A percentile compares a stretch with the other conserved stretches of the same genome.
phyloP scores from a whole-genome alignment of 441 rosid species.

The Biscutella laevigata region DNA sequence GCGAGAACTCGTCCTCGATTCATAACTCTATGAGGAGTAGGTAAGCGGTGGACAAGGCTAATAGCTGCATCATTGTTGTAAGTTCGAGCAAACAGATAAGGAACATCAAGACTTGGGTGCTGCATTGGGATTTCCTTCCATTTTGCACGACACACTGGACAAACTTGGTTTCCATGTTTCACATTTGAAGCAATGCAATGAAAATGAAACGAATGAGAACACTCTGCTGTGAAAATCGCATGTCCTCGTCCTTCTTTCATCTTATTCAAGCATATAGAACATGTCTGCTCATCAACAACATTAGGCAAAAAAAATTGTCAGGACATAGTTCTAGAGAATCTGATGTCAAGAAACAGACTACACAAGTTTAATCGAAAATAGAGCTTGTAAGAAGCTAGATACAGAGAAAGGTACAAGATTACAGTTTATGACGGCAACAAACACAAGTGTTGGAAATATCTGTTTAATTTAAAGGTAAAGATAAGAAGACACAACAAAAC shows the following conservation, averaged over 20 bases:
- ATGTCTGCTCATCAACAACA: slow-evolving; percentile 50
- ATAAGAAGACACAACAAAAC: slow-evolving; percentile 8
- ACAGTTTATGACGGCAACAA: neutral
- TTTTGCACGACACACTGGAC: slow-evolving; percentile 82
- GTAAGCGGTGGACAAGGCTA: slow-evolving; percentile 43
- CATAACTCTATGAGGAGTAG: slow-evolving; percentile 46
- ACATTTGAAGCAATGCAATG: slow-evolving; percentile 84
- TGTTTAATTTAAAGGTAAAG: neutral
- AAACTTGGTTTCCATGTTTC: slow-evolving; percentile 78
- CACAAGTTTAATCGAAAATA: neutral
- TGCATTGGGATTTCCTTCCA: slow-evolving; percentile 90
- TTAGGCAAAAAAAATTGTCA: neutral
- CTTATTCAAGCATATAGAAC: slow-evolving; percentile 79
- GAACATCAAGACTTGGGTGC: slow-evolving; percentile 45
- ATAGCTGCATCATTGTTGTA: slow-evolving; percentile 41
- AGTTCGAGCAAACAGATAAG: slow-evolving; percentile 40
- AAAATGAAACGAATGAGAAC: slow-evolving; percentile 90
- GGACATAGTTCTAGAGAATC: neutral
- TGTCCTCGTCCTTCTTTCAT: slow-evolving; percentile 80
- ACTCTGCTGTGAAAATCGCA: slow-evolving; percentile 88
- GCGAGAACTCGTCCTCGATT: slow-evolving; percentile 46
- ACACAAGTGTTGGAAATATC: neutral
- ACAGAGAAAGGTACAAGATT: slow-evolving; percentile 5
- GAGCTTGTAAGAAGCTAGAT: neutral
- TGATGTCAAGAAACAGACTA: slow-evolving; percentile 1